Base-by-base conservation (phyloP, 192 early-diverging fungal species). In the Coemansia sp. region DNA sequence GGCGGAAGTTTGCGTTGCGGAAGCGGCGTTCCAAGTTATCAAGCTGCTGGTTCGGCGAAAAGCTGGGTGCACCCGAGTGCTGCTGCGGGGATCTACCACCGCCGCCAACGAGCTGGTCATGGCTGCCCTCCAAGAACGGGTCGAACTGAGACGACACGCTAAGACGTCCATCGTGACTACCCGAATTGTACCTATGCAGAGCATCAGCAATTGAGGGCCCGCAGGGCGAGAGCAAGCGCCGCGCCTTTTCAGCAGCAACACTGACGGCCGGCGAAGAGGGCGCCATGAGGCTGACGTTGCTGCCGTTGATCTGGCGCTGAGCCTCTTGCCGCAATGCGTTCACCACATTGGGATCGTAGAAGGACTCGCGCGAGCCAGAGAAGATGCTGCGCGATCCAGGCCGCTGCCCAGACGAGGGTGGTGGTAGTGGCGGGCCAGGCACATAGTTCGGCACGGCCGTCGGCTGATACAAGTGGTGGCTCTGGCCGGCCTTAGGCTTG, bases 1-100 rank as follows among this genome's bases (percentile, higher is more conserved):
- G 80, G 44, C 80, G 80, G 48, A 83, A 83, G 64, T 83, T 83
- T 21, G 80, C 80, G 25, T 83, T 83, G 57, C 80, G 66, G 67
- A 83, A 83, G 32, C 80, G 58, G 36, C 76, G 80, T 64, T 83
- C 80, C 25, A 83, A 53, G 61, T 83, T 78, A 23, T 83, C 80
- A 14, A 83, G 67, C 41, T 83, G 76, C 17, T 58, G 70, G 57
- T 72, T 75, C 0, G 80, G 76, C 44, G 73, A 63, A 58, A 82
- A 82, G 1, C 31, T 59, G 0, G 67, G 31, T 0, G 27, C 59
- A 7, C 37, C 27, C 7, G 32, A 32, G 36, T 69, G 63, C 57
- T 59, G 57, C 36, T 62, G 39, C 17, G 75, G 72, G 14, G 69
- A 68, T 6, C 50, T 61, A 15, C 38, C 61, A 32, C 44, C 46